Conservation (phyloP, 2,329 filamentous ascomycete species). For the Diaporthe australafricana region DNA sequence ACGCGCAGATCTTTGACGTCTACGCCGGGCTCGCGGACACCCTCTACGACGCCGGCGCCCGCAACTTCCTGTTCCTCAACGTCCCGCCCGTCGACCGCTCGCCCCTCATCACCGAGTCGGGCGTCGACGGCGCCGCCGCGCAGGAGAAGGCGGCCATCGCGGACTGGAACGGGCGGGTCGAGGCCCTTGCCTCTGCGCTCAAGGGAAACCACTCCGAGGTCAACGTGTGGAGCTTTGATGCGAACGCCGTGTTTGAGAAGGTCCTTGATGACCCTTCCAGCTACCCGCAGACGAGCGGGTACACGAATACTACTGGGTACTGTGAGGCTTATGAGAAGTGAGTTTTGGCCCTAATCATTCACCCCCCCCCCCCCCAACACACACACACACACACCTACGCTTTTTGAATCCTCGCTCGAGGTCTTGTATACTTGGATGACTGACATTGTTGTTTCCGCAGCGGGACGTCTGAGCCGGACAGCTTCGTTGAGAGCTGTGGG, state of each 20-base stretch:
- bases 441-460: constrained; percentile 44
- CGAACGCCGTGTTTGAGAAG: constrained; percentile 60
- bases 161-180: constrained; percentile 62
- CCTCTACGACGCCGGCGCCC: constrained; percentile 62
- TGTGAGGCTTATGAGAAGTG: constrained; percentile 67
- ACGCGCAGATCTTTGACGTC: constrained; percentile 52
- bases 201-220: constrained; percentile 46
- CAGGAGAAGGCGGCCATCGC: constrained; percentile 56
- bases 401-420: neutral
- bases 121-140: constrained; percentile 45
- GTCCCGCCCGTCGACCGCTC: constrained; percentile 68
- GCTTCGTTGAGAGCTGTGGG: constrained; percentile 58
- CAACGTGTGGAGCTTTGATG: constrained; percentile 65
- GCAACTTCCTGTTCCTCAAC: constrained; percentile 69
- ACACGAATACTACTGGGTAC: constrained; percentile 67
- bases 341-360: constrained; percentile 41
- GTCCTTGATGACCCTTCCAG: constrained; percentile 62
- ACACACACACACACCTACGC: too few relatives aligned
- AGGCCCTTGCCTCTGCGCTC: constrained; percentile 51
- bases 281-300: constrained; percentile 57
- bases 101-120: constrained; percentile 58
- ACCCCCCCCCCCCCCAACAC: too few relatives aligned
- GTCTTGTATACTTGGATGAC: constrained; percentile 4
- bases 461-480: constrained; percentile 57
- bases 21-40: constrained; percentile 54